These are phyloP conservation scores for Lachnellula occidentalis DNA, from an alignment of 2,329 filamentous ascomycete species.

Conservation along the genomic window DNA sequence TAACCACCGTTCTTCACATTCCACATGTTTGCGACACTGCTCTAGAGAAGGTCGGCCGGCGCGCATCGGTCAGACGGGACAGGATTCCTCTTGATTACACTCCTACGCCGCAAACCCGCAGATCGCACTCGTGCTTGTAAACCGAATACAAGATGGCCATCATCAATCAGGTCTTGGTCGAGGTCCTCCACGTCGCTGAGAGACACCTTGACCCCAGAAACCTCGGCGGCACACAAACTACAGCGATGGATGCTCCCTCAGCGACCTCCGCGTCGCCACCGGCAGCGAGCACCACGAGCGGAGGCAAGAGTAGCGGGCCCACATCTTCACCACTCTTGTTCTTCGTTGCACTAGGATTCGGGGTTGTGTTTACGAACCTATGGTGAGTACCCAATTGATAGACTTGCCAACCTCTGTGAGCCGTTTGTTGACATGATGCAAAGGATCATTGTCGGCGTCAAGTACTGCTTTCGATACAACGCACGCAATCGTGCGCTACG, in stretches of 20 bases:
- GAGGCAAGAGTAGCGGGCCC: constrained; percentile 33
- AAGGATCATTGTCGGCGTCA: constrained; percentile 99
- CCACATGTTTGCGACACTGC: too few relatives aligned
- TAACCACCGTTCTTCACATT: too few relatives aligned
- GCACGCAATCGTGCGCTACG: constrained; percentile 80
- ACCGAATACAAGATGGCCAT: constrained; percentile 19
- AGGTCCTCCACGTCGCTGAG: constrained; percentile 23
- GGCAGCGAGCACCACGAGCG: constrained; percentile 17
- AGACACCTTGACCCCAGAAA: constrained; percentile 13
- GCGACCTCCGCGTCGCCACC: constrained; percentile 21
- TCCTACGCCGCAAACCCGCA: constrained; percentile 7
- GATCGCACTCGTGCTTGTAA: not conserved
- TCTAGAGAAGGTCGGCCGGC: not conserved
- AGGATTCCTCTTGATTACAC: constrained; percentile 2
- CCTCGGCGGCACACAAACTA: constrained; percentile 13
- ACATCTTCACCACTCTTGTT: constrained; percentile 76
- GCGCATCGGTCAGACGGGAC: not conserved
- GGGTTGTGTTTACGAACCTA: constrained; percentile 96
- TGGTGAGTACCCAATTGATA: constrained; percentile 60
- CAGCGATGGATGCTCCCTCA: constrained; percentile 4
- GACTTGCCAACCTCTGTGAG: not conserved
- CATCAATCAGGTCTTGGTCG: constrained; percentile 24
- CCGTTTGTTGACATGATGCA: constrained; percentile 21
- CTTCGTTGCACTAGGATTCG: constrained; percentile 93
- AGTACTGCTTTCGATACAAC: constrained; percentile 99